Evolutionary conservation across 192 early-diverging fungal species (phyloP).

Genomic region (Backusella psychrophila): DNA sequence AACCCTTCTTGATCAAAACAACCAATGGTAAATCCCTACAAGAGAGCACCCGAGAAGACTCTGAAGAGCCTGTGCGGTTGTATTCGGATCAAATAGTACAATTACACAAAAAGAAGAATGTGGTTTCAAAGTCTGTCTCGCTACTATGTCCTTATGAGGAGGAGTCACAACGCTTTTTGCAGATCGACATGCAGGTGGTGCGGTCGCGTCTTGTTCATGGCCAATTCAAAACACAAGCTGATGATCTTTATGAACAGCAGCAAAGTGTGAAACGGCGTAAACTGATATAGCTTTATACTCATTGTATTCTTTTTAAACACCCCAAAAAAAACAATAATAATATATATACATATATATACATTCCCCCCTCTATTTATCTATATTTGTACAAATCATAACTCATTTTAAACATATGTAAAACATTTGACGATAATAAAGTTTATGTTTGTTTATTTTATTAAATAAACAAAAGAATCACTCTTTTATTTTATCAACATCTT

Average conservation of each 20-base stretch:
- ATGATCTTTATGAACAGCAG: background rate
- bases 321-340: background rate
- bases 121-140: background rate
- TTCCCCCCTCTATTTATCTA: background rate
- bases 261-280: background rate
- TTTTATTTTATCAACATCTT: background rate
- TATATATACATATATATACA: background rate
- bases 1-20: background rate
- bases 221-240: background rate
- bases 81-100: background rate
- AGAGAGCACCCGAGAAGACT: background rate
- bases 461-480: background rate
- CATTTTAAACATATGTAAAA: background rate
- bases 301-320: background rate
- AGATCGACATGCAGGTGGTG: constrained; percentile 6
- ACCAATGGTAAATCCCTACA: background rate
- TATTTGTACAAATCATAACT: background rate
- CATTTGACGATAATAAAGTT: background rate
- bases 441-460: background rate
- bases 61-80: background rate
- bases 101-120: background rate
- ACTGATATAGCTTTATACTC: background rate
- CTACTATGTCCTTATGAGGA: background rate
- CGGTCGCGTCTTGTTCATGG: constrained; percentile 9
- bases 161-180: constrained; percentile 1